These are phyloP conservation scores for Cladosporium sp. DNA, from an alignment of 2,329 filamentous ascomycete genomes.

Conservation along the genomic window DNA sequence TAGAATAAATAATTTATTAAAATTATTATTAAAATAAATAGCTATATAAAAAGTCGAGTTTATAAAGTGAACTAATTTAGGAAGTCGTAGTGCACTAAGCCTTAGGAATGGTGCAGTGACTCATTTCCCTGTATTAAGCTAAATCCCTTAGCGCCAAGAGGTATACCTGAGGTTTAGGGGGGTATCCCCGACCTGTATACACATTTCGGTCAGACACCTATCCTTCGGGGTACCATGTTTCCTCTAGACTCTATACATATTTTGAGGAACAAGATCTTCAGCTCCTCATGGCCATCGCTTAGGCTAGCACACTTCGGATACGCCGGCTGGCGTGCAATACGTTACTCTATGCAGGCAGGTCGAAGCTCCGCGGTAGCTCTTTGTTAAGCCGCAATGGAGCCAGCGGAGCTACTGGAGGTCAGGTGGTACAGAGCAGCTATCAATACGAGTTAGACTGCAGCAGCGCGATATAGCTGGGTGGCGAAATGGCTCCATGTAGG, in stretches of 20 bases:
- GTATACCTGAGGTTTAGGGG: too few relatives aligned
- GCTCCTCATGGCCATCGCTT: neutral
- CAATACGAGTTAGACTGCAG: constrained; percentile 1
- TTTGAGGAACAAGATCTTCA: neutral
- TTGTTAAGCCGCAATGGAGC: constrained; percentile 6
- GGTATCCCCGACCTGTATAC: too few relatives aligned
- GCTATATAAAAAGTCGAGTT: too few relatives aligned
- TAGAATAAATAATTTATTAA: too few relatives aligned
- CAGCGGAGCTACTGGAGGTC: neutral
- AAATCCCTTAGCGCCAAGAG: too few relatives aligned
- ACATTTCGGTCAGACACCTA: too few relatives aligned
- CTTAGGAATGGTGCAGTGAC: too few relatives aligned
- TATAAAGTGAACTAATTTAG: too few relatives aligned
- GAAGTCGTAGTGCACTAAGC: too few relatives aligned
- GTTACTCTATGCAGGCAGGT: neutral
- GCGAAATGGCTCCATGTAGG: neutral
- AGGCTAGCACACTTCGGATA: too few relatives aligned
- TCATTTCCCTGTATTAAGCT: too few relatives aligned
- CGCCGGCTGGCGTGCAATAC: neutral
- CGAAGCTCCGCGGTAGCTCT: neutral
- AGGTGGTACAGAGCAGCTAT: neutral
- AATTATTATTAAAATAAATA: too few relatives aligned
- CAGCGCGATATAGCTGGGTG: neutral
- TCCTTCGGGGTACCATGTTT: neutral
- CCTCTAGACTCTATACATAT: neutral